Base-by-base conservation (phyloP, 2,329 filamentous ascomycete species). In the Seiridium unicorne region DNA sequence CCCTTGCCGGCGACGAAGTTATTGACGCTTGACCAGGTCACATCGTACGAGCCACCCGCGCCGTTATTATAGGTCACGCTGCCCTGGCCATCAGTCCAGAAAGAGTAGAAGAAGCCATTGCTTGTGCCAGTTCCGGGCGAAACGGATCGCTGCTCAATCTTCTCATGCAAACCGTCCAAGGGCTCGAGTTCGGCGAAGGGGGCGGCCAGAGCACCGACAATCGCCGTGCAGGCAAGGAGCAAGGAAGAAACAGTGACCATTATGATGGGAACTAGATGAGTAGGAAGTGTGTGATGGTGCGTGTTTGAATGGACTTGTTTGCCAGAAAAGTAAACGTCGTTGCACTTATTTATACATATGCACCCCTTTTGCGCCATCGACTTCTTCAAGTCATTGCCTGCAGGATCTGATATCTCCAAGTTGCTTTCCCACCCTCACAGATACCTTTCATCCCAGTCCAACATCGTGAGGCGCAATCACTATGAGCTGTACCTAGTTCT, bases 71-170 rank as follows among this genome's bases (percentile, higher is more conserved):
- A 88, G 55, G 74, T 80, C 13, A 83, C 81, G 51, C 73, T 69
- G 32, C 76, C 79, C n/a, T 72, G 76, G n/a, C 81, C 81, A 62
- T 87, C 84, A 48, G 78, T 61, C 58, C 84, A 88, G 76, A 80
- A 87, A 11, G 81, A 85, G 74, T 84, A 88, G 77, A 82, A 88
- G 76, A 80, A 88, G 63, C 84, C 84, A 69, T 85, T 81, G 77
- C 83, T 60, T 35, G 63, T 68, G 59, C 70, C 70, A 13, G 68
- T 70, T 61, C 70, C 69, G 8, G 70, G 62, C 26, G 65, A 64
- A 3, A 69, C 70, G 9, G 54, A 18, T 47, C 54, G 18, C 44
- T 46, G 26, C 18, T 36, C 49, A n/a, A 57, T 57, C 44, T 57
- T 57, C 54, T 57, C 54, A 34, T 57, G 54, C 6, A 57, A 31